Evolutionary conservation across 78 protist species (phyloP).

Genomic region (Thecamonas trahens): DNA sequence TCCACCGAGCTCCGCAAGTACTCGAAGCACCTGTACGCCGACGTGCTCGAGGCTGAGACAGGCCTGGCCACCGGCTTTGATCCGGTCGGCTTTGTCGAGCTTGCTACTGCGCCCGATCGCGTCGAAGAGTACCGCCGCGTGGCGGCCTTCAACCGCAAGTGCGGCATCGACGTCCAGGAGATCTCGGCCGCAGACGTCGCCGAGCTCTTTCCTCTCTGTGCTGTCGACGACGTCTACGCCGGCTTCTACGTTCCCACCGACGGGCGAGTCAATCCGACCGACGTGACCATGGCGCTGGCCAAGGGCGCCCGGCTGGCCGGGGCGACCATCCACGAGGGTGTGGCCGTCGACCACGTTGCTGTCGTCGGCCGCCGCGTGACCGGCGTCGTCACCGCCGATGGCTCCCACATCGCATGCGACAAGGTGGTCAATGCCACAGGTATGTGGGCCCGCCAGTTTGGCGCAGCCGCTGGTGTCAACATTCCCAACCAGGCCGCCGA

Average conservation of each 20-base stretch:
- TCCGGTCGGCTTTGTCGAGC: neutral
- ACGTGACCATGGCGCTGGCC: neutral
- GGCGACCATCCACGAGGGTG: neutral
- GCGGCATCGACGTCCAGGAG: constrained; percentile 4
- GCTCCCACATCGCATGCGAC: neutral
- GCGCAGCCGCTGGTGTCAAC: neutral
- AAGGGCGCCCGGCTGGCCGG: constrained; percentile 3
- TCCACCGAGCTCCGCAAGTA: neutral
- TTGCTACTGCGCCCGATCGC: neutral
- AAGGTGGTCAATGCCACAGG: constrained; percentile 6
- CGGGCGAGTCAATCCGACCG: no score
- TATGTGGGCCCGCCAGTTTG: constrained; percentile 10
- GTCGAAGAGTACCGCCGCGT: neutral
- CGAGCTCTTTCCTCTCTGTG: no score
- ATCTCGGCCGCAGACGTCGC: no score
- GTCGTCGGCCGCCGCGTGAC: neutral
- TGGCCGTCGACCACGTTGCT: neutral
- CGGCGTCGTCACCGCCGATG: neutral
- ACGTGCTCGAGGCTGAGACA: constrained; percentile 7
- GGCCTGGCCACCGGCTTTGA: constrained; percentile 8
- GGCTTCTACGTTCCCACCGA: no score
- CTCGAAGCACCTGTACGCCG: neutral
- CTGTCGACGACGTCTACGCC: no score
- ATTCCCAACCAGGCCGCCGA: constrained; percentile 46
- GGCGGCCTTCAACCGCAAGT: neutral